Base-by-base conservation (phyloP, 116 monocot species). In the Cymodocea nodosa region DNA sequence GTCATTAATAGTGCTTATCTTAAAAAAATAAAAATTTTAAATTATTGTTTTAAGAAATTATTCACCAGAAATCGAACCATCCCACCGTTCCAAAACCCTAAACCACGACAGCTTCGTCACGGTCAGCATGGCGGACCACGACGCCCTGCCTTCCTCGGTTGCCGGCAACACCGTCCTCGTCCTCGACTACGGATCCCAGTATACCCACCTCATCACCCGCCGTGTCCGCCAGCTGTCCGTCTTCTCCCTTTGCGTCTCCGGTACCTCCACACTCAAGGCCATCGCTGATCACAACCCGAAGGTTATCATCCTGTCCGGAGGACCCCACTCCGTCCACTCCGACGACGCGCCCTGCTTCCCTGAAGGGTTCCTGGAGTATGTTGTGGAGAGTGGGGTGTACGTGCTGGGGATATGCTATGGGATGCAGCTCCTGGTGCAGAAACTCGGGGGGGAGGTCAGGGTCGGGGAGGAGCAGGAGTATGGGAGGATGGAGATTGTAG, bases 201-300 rank as follows among this genome's bases (percentile, higher is more conserved):
- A 95, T 85, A 95, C 95, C 39, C 95, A 95, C 73, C 87, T 95
- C 55, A 95, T 95, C 68, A 95, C 95, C 68, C 90, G 95, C 55
- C 81, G 91, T 19, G 78, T 95, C 55, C 90, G 95, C 20, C 85
- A 87, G 70, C 81, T 90, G 30, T 83, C 83, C 64, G 79, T 87
- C 52, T 81, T 95, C 73, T 90, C 95, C 59, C 85, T 95, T 56
- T 87, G 87, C 79, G 49, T 90, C 79, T 83, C 90, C 63, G 95
- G 95, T 75, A 90, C 90, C 8, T 69, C 79, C 36, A 61, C 87
- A 2, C 78, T 95, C 34, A 15, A 60, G 2, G 20, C 77, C 54
- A 85, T 95, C 67, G 64, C 75, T 35, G 65, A 62, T 0, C 81
- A 85, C 51, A 73, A 72, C 49, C 90, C 95, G 36, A 52, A 77